Evolutionary conservation across 345 rosid species (phyloP).

Genomic region (Hypericum androsaemum): DNA sequence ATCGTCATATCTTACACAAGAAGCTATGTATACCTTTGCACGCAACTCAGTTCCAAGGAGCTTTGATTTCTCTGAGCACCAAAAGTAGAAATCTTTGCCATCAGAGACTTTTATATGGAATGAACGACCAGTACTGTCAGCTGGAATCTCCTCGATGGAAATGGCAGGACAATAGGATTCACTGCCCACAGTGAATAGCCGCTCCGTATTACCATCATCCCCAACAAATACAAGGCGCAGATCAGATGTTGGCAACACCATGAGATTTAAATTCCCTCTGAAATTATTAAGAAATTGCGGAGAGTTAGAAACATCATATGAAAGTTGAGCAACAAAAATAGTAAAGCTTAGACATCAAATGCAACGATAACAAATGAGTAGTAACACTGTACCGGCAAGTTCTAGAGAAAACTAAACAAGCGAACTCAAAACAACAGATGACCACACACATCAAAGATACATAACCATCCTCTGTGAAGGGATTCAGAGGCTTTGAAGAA

Average conservation of each 20-base stretch:
- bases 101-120: constrained; percentile 51
- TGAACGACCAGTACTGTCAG: constrained; percentile 81
- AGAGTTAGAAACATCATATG: background rate
- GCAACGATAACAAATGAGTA: no score
- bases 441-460: no score
- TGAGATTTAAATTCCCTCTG: constrained; percentile 86
- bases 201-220: constrained; percentile 70
- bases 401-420: no score
- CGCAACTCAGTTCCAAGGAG: constrained; percentile 79
- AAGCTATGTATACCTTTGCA: constrained; percentile 47
- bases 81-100: constrained; percentile 49
- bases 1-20: background rate
- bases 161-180: constrained; percentile 38
- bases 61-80: constrained; percentile 95
- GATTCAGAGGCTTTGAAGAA: no score
- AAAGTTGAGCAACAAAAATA: background rate
- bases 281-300: background rate
- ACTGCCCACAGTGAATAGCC: constrained; percentile 50
- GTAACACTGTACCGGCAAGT: no score
- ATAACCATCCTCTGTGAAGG: no score
- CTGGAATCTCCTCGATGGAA: constrained; percentile 47
- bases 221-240: constrained; percentile 71
- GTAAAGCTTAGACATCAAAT: background rate
- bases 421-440: no score
- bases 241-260: constrained; percentile 73